phyloP scores from a whole-genome alignment of 139 green algal species.

The Tetraselmis striata region DNA sequence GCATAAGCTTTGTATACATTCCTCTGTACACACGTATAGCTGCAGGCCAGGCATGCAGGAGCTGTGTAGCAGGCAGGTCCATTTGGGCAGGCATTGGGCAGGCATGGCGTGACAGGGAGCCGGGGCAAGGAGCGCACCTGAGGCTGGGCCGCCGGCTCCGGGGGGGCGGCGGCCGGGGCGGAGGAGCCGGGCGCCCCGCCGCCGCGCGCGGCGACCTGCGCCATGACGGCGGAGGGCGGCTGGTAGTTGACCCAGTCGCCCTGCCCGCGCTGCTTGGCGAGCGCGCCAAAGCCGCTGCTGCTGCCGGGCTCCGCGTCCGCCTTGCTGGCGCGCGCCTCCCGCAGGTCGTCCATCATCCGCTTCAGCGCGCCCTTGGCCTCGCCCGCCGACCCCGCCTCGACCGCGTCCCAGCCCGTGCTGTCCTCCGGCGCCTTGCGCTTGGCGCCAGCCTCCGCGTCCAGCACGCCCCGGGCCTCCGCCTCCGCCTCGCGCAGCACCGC shows the following conservation, averaged over 20 bases:
- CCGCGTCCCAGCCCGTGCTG: neutral
- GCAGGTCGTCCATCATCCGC: neutral
- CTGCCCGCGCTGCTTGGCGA: conserved; percentile 18
- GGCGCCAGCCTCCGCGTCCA: neutral
- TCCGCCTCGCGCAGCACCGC: neutral
- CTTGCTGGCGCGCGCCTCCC: neutral
- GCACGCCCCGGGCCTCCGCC: neutral
- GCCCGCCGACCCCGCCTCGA: neutral
- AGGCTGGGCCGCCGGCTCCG: too few species aligned
- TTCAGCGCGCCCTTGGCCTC: neutral
- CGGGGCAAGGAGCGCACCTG: too few species aligned
- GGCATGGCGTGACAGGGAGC: too few species aligned
- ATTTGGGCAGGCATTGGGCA: too few species aligned
- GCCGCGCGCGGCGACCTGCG: conserved; percentile 14
- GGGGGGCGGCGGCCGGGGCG: too few species aligned
- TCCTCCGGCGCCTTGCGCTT: neutral
- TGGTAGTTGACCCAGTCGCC: conserved; percentile 50
- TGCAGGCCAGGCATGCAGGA: too few species aligned
- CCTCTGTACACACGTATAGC: too few species aligned
- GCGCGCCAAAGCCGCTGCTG: neutral
- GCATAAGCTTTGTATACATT: too few species aligned
- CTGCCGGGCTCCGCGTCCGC: neutral
- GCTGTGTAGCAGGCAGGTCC: too few species aligned
- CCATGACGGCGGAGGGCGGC: conserved; percentile 31
- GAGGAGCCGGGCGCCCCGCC: too few species aligned